Conservation (phyloP, 2,329 filamentous ascomycete species). For the Xylariaceae sp. region DNA sequence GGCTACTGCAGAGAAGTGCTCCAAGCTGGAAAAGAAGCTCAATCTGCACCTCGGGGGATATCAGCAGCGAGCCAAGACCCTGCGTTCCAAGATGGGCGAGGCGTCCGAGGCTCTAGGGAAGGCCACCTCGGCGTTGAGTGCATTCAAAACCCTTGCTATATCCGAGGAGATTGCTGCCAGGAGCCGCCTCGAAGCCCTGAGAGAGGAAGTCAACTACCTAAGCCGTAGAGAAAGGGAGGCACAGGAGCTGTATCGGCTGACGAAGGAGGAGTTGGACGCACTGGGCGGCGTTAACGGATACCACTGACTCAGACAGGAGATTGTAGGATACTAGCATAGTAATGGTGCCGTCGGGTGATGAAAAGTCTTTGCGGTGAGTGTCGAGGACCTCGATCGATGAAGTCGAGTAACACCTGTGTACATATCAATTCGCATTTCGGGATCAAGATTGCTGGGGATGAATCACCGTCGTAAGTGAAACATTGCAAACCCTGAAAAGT, state of each 20-base stretch:
- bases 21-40: slow-evolving; percentile 94
- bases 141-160: slow-evolving; percentile 70
- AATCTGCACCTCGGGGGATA: slow-evolving; percentile 83
- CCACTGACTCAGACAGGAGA: slow-evolving; percentile 3
- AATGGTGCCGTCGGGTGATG: slow-evolving; percentile 5
- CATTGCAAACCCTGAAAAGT: no score
- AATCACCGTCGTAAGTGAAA: no score
- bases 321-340: slow-evolving; percentile 12
- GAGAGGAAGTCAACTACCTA: slow-evolving; percentile 80
- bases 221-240: slow-evolving; percentile 81
- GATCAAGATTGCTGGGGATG: no score
- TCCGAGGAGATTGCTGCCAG: slow-evolving; percentile 75
- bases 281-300: slow-evolving; percentile 40
- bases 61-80: slow-evolving; percentile 74
- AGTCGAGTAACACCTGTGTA: no score
- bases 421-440: no score
- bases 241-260: slow-evolving; percentile 75
- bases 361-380: no score
- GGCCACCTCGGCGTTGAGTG: slow-evolving; percentile 66
- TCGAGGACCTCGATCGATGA: no score
- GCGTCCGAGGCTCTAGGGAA: slow-evolving; percentile 71
- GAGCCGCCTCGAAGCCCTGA: slow-evolving; percentile 66
- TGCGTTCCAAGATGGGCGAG: slow-evolving; percentile 74
- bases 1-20: slow-evolving; percentile 70
- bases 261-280: slow-evolving; percentile 71